phyloP scores from a whole-genome alignment of 176 grass and related monocot species.

The Oryza officinalis region DNA sequence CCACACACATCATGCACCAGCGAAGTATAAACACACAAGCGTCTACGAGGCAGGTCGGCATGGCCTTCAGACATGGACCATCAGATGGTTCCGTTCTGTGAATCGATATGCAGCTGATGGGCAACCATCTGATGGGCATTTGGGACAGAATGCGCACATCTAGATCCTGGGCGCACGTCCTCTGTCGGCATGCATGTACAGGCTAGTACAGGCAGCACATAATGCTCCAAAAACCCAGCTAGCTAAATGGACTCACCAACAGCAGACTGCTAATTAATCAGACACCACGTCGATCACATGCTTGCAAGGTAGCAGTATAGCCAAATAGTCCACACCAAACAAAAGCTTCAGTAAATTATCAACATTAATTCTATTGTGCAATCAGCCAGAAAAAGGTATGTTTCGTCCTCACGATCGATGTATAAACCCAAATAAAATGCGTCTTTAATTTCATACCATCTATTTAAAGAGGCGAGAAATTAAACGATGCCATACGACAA shows the following conservation, averaged over 20 bases:
- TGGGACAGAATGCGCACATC: neutral
- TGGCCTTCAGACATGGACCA: constrained; percentile 24
- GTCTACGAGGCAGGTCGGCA: neutral
- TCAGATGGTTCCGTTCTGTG: constrained; percentile 31
- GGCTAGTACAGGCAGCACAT: neutral
- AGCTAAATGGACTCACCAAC: constrained; percentile 5
- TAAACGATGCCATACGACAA: constrained; percentile 1
- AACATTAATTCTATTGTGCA: neutral
- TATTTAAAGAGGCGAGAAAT: neutral
- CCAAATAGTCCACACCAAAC: neutral
- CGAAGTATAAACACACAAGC: neutral
- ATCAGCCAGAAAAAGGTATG: neutral
- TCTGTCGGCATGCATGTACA: constrained; percentile 24
- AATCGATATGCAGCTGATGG: neutral
- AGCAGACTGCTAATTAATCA: neutral
- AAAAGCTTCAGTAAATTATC: neutral
- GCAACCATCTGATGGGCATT: neutral
- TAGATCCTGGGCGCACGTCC: constrained; percentile 22
- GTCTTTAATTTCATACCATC: neutral
- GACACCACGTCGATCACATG: neutral
- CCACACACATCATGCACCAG: constrained; percentile 34
- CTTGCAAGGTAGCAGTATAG: neutral
- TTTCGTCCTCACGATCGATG: neutral
- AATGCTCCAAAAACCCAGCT: constrained; percentile 14
- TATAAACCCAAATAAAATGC: constrained; percentile 4